Percentiles rank a stretch among this genome's conserved stretches.
Conservation (phyloP, 2,329 filamentous ascomycete species). For the Diaporthe vexans region DNA sequence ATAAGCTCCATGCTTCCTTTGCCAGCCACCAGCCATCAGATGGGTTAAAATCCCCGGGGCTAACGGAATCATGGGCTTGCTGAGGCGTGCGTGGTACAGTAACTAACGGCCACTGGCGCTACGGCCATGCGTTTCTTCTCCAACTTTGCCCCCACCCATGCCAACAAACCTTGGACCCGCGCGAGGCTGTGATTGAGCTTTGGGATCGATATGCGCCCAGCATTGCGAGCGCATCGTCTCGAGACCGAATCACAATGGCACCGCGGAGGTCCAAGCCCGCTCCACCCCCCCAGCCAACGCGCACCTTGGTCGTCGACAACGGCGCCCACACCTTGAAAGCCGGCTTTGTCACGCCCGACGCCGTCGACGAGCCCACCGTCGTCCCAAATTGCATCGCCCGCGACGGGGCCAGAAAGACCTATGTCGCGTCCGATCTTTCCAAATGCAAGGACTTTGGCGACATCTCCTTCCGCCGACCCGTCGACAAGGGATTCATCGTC, state of each 20-base stretch:
- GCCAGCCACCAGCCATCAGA: slow-evolving; percentile 1
- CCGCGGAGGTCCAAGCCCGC: slow-evolving; percentile 65
- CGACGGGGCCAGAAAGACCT: slow-evolving; percentile 82
- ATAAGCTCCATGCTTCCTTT: slow-evolving; percentile 2
- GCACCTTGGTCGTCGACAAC: slow-evolving; percentile 92
- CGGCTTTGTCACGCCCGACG: slow-evolving; percentile 73
- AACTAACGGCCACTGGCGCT: too few relatives aligned
- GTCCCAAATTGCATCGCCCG: slow-evolving; percentile 93
- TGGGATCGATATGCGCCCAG: neutral
- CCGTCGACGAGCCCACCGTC: slow-evolving; percentile 71
- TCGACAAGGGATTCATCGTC: slow-evolving; percentile 95
- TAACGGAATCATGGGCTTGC: neutral
- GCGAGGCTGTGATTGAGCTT: too few relatives aligned
- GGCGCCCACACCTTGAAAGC: slow-evolving; percentile 93
- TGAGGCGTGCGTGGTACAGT: too few relatives aligned
- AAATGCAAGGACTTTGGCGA: slow-evolving; percentile 91
- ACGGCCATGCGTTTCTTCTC: too few relatives aligned
- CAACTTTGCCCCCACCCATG: too few relatives aligned
- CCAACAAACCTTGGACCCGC: too few relatives aligned
- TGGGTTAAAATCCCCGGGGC: neutral
- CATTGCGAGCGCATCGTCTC: neutral
- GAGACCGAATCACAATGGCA: slow-evolving; percentile 28
- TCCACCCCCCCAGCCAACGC: slow-evolving; percentile 66
- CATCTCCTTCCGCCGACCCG: slow-evolving; percentile 85
- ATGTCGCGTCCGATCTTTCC: slow-evolving; percentile 83